Conservation (phyloP, 1,139 yeast species). For the Groenewaldozyma auringiensis region DNA sequence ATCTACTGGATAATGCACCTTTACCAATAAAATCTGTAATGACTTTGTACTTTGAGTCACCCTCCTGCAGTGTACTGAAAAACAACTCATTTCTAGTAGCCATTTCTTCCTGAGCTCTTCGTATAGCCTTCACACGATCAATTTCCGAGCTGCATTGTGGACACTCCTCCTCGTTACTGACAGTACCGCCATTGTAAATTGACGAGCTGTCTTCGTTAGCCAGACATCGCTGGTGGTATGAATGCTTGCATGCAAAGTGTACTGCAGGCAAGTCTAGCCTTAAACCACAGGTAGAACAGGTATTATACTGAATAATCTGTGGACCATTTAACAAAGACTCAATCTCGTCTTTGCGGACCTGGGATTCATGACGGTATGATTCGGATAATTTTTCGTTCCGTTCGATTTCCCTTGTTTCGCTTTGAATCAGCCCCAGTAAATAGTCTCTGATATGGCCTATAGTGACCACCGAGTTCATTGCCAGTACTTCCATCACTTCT, state of each 20-base stretch:
- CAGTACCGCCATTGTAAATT: constrained; percentile 7
- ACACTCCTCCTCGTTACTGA: too few species aligned
- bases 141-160: constrained; percentile 66
- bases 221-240: constrained; percentile 79
- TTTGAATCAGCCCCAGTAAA: constrained; percentile 53
- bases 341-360: constrained; percentile 46
- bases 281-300: constrained; percentile 64
- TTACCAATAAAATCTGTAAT: constrained; percentile 77
- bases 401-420: constrained; percentile 56
- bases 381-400: constrained; percentile 61
- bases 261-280: constrained; percentile 71
- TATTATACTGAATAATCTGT: constrained; percentile 56
- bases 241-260: constrained; percentile 81
- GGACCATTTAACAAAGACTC: constrained; percentile 48
- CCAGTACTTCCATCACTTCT: constrained; percentile 64
- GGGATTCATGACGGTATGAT: constrained; percentile 63
- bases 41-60: constrained; percentile 62
- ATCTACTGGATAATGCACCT: constrained; percentile 62
- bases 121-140: constrained; percentile 55
- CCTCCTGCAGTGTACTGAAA: constrained; percentile 48
- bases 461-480: constrained; percentile 57
- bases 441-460: constrained; percentile 69
- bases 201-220: constrained; percentile 25
- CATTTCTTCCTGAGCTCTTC: constrained; percentile 52
- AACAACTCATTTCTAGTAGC: constrained; percentile 60